Conservation (phyloP, 2,329 filamentous ascomycete genomes). For the Byssoonygena ceratinophila region DNA sequence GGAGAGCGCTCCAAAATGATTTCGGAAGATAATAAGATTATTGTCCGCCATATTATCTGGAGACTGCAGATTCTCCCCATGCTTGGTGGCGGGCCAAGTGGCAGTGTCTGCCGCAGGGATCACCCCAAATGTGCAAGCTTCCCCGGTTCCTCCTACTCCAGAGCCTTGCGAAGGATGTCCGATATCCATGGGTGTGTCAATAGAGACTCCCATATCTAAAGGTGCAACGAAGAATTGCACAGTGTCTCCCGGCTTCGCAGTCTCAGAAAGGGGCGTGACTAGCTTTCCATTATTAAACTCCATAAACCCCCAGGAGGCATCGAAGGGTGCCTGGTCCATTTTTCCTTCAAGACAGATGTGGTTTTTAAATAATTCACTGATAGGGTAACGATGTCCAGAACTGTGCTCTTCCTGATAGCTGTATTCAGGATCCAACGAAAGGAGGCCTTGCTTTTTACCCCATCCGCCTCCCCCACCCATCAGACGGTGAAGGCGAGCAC, state of each 20-base stretch:
- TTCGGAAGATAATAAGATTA: slow-evolving; percentile 21
- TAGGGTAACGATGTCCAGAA: slow-evolving; percentile 5
- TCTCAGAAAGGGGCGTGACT: slow-evolving; percentile 32
- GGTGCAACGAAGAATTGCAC: slow-evolving; percentile 35
- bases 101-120: slow-evolving; percentile 22
- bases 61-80: not conserved
- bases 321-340: slow-evolving; percentile 11
- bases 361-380: not conserved
- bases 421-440: slow-evolving; percentile 34
- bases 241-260: slow-evolving; percentile 30
- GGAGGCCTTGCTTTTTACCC: slow-evolving; percentile 38
- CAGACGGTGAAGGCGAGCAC: slow-evolving; percentile 34
- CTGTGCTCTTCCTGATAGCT: slow-evolving; percentile 14
- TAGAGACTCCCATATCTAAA: not conserved
- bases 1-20: slow-evolving; percentile 32
- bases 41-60: slow-evolving; percentile 2
- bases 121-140: slow-evolving; percentile 26
- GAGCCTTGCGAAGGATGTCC: not conserved
- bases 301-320: slow-evolving; percentile 19
- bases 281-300: slow-evolving; percentile 22
- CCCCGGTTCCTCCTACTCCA: not conserved
- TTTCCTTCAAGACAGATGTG: not conserved
- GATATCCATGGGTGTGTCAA: not conserved
- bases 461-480: slow-evolving; percentile 37
- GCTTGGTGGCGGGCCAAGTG: no score